Evolutionary conservation across 495 filamentous ascomycete species (phyloP), one percentile per base, ranked within the genome.

Genomic region (Penicillium nucicola): DNA sequence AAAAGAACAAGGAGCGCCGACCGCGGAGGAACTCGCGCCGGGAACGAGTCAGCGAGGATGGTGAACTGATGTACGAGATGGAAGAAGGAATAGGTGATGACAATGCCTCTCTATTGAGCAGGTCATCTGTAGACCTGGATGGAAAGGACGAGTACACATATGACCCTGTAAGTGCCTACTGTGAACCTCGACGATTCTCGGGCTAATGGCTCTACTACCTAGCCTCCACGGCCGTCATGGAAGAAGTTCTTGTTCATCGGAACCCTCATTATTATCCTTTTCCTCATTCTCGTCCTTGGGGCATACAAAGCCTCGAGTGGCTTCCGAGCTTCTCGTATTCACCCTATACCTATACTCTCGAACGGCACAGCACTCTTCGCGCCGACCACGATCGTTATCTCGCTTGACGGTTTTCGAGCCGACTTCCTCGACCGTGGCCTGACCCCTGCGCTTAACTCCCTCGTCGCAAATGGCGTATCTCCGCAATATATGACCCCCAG

Each of bases 341-440:
- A 57, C 41, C 23, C 56, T 18, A 47, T 42, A 39, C 28, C 52
- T 14, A 31, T 74, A 0, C 55, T 66, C n/a, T 75, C 71, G 4
- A 77, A 77, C 40, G 95, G 93, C 23, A 95, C 90, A 0, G 84
- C 91, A 2, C 66, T 84, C 9, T 99, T 95, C 64, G 84, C 83
- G 3, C 90, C 90, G 14, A 99, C 93, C 0, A 99, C 93, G 1
- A 87, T 99, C 34, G 67, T 97, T 39, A 88, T 99, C 55, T 97
- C 92, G 31, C 77, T 99, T 9, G 93, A 99, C 68, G 93, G 93
- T 2, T 97, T 99, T 66, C 84, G 93, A n/a, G 92, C 95, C 2
- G 93, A 97, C 65, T 99, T 96, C 55, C 78, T 99, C 30, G 79
- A 82, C 28, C 82, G 91, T 20, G 84, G 84, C 6, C 62, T 99